Percentiles rank a stretch among this genome's conserved stretches.
Conservation (phyloP, 345 rosid genomes). For the Eucalyptus sp. region DNA sequence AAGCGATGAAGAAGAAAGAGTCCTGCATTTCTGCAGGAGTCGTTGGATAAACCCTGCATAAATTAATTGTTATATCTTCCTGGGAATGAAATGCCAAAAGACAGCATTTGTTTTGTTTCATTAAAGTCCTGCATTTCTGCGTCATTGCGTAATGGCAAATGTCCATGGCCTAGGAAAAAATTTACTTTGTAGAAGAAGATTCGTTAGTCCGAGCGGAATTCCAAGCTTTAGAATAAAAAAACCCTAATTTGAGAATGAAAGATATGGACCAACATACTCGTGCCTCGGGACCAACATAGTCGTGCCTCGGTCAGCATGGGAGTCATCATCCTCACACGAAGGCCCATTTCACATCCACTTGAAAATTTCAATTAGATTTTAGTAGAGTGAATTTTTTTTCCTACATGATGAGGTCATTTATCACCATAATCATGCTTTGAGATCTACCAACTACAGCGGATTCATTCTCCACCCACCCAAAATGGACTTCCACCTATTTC, state of each 20-base stretch:
- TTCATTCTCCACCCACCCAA: background rate
- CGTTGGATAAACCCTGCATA: background rate
- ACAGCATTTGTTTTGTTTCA: background rate
- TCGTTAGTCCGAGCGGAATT: background rate
- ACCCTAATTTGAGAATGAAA: background rate
- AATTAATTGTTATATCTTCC: background rate
- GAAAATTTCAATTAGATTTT: background rate
- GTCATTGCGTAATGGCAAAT: background rate
- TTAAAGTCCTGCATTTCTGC: background rate
- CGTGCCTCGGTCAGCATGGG: background rate
- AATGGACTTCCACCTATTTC: background rate
- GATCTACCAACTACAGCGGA: background rate
- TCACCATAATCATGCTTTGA: background rate
- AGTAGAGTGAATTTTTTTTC: background rate
- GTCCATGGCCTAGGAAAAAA: background rate
- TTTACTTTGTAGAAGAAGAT: background rate
- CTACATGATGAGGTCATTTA: background rate
- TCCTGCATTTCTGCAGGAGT: background rate
- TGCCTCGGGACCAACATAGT: background rate
- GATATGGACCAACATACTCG: background rate
- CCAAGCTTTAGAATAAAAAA: background rate
- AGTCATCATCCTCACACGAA: background rate
- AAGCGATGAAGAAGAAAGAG: background rate
- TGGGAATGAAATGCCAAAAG: background rate
- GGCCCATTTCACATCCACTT: background rate